Evolutionary conservation across 139 green algal species (phyloP).

Genomic region (Chlamydomonas sphaeroides): DNA sequence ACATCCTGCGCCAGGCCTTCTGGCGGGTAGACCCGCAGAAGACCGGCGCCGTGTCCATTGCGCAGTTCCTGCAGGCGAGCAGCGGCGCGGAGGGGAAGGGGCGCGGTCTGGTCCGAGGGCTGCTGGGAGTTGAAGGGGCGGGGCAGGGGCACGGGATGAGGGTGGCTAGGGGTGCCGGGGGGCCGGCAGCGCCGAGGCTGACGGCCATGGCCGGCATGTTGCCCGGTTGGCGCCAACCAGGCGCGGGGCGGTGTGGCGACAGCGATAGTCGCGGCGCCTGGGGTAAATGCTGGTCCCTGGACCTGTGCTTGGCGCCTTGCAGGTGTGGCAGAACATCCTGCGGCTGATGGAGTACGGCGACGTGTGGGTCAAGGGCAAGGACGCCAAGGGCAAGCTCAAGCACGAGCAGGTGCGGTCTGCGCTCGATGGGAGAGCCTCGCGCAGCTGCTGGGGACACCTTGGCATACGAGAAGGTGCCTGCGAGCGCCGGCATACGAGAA

Average conservation of each 20-base stretch:
- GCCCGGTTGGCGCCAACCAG: neutral
- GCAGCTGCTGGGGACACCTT: too few species aligned
- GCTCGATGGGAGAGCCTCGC: neutral
- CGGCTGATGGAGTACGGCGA: conserved; percentile 64
- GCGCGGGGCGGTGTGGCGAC: neutral
- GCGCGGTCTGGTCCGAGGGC: too few species aligned
- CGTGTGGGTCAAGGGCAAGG: conserved; percentile 20
- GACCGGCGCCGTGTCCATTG: conserved; percentile 57
- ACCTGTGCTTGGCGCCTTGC: too few species aligned
- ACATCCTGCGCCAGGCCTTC: conserved; percentile 60
- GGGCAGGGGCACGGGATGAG: neutral
- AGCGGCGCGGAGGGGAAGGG: neutral
- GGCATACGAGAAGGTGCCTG: too few species aligned
- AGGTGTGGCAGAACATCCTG: conserved; percentile 73
- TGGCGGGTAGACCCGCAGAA: conserved; percentile 62
- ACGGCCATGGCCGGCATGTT: neutral
- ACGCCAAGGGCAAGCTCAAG: neutral
- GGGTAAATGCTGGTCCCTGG: too few species aligned
- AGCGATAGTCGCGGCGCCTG: too few species aligned
- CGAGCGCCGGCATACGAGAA: too few species aligned
- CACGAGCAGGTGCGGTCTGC: conserved; percentile 32
- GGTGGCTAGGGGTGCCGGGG: neutral
- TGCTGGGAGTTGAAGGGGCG: neutral
- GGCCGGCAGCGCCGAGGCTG: too few species aligned
- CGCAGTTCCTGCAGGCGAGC: conserved; percentile 67